Conservation (phyloP, 805 yeast species). For the Spathaspora gorwiae region DNA sequence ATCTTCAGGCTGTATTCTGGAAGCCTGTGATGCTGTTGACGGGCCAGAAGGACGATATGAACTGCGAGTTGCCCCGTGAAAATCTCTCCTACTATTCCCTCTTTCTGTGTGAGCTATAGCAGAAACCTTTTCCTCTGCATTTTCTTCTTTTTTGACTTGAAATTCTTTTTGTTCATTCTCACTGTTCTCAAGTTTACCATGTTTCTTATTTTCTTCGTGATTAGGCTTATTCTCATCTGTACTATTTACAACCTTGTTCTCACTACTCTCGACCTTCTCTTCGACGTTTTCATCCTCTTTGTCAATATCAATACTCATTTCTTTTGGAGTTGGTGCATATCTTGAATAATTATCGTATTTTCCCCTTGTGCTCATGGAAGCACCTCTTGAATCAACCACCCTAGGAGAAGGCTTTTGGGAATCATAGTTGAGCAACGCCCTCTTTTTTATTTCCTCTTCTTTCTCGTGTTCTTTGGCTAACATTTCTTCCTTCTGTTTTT, state of each 20-base stretch:
- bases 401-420: slow-evolving; percentile 4
- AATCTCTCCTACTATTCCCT: not conserved
- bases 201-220: too few species aligned
- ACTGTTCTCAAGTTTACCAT: slow-evolving; percentile 1
- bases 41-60: not conserved
- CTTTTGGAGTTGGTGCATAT: slow-evolving; percentile 10
- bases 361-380: slow-evolving; percentile 9
- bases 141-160: slow-evolving; percentile 3
- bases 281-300: slow-evolving; percentile 2
- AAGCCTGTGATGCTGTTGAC: not conserved
- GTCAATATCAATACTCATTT: slow-evolving; percentile 1
- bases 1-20: too few species aligned
- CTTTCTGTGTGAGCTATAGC: not conserved
- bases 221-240: not conserved
- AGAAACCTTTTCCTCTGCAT: not conserved
- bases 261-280: slow-evolving; percentile 1
- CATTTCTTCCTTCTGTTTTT: slow-evolving; percentile 7
- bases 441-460: slow-evolving; percentile 11
- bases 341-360: slow-evolving; percentile 31
- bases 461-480: slow-evolving; percentile 5
- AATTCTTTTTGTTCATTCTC: slow-evolving; percentile 3
- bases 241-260: slow-evolving; percentile 4
- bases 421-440: slow-evolving; percentile 7
- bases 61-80: not conserved
- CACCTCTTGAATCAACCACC: slow-evolving; percentile 3